A percentile compares a stretch with the other conserved stretches of the same genome.
These are phyloP conservation scores for Alternaria postmessia DNA, from an alignment of 2,329 filamentous ascomycete species.

Conservation along the genomic window DNA sequence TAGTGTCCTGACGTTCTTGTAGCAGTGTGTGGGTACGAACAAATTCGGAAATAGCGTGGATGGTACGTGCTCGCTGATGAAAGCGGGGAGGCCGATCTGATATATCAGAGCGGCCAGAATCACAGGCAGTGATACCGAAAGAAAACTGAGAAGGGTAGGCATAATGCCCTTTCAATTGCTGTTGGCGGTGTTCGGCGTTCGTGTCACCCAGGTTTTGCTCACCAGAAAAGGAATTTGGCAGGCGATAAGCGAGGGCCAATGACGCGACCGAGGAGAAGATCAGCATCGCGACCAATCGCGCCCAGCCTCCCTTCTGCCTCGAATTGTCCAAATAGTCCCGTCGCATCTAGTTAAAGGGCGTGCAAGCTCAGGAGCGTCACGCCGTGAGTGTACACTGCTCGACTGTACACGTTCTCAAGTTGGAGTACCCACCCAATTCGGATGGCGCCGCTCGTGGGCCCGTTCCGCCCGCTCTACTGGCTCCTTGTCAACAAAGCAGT, in stretches of 20 bases:
- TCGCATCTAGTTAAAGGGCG: too few species aligned
- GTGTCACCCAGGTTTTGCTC: not conserved
- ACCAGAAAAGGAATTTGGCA: not conserved
- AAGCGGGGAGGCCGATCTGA: conserved; percentile 32
- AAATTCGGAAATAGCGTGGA: conserved; percentile 35
- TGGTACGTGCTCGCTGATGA: conserved; percentile 26
- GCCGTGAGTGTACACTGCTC: not conserved
- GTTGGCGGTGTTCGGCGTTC: not conserved
- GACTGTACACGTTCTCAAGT: too few species aligned
- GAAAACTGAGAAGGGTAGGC: conserved; percentile 29
- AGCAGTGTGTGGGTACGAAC: conserved; percentile 52
- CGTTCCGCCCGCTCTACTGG: not conserved
- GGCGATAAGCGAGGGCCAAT: conserved; percentile 16
- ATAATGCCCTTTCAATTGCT: conserved; percentile 20
- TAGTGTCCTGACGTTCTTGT: conserved; percentile 57
- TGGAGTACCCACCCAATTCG: not conserved
- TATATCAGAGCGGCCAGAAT: conserved; percentile 40
- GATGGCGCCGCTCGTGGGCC: not conserved
- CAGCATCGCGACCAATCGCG: not conserved
- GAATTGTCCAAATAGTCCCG: not conserved
- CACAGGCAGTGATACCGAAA: conserved; percentile 38
- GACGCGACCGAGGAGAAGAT: not conserved
- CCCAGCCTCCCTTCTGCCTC: not conserved
- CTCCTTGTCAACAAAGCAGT: not conserved
- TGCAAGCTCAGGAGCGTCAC: not conserved